Base-by-base conservation (phyloP, 768 basidiomycete genomes). In the Hypsizygus marmoreus region DNA sequence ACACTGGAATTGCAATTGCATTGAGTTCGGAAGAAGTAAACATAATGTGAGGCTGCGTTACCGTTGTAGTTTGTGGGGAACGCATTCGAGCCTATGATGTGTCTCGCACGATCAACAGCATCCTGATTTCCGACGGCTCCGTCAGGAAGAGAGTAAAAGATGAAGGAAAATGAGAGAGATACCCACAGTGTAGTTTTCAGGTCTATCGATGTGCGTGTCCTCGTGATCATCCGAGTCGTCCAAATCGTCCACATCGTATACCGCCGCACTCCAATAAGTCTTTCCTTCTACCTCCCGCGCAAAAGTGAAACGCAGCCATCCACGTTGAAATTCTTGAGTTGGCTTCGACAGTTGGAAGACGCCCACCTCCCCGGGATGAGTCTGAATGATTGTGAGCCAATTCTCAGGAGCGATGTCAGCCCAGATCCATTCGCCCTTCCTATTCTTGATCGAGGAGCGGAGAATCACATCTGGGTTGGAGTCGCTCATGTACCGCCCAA, bases 381-480 rank as follows among this genome's bases (percentile, higher is more conserved):
- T 6, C 14, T 20, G n/a, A 2, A 51, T 14, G 7, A 26, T 40
- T 23, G 30, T 31, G 13, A 40, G 35, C 52, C 55, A 58, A 30
- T 54, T 24, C 13, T 29, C 17, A 2, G 50, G 49, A 28, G 8
- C 19, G 12, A 58, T 51, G 16, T 55, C 57, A n/a, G 54, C 51
- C 57, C 54, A 55, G 14, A 51, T 20, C 47, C 51, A 53, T 29
- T 41, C 34, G 23, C 34, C 40, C 34, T 53, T 43, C 28, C 45
- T 42, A 25, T 51, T 43, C 28, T 30, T 53, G 13, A 42, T 31
- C 9, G 54, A 50, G 36, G 46, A 53, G 11, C 54, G 45, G 2
- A 53, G 41, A 28, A 47, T 28, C 22, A 56, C 37, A n/a, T 54
- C 33, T 8, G 23, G 28, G 2, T 22, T 11, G 7, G 30, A 14